Base-by-base conservation (phyloP, 306 rosid species). In the Inga laurina region DNA sequence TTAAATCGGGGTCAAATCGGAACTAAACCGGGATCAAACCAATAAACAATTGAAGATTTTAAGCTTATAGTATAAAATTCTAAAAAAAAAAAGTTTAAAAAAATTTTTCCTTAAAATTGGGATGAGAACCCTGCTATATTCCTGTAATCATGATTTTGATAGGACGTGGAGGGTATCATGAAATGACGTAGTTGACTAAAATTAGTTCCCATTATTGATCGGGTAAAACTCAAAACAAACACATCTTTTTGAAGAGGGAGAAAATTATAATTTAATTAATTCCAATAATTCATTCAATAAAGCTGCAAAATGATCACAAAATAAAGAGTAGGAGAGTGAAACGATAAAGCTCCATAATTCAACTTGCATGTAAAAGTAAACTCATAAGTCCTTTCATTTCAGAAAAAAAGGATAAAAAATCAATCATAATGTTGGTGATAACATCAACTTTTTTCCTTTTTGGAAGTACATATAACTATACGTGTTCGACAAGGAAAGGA, bases 171-270 rank as follows among this genome's bases (percentile, higher is more conserved):
- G 49, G 39, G 46, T 2, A 66, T 67, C 57, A 56, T 44, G 77
- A 13, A 72, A 46, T 45, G 45, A 79, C 72, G 79, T 52, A 21
- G 67, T 79, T 74, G 84, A 84, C 84, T 61, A 61, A 12, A 57
- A 56, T 19, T 56, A 46, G 54, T 34, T 27, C n/a, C 46, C 75
- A 21, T 37, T 56, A 21, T 56, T 18, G 21, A 68, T 37, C 5
- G 13, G 7, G 16, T 8, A 8, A 10, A 37, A 37, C 5, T 35
- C 13, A 68, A 64, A 13, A 64, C 8, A 1, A 4, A 64, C 8
- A 13, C 8, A 34, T 3, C 0, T 19, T 69, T 69, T 62, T 4
- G 8, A 15, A 4, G 49, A 69, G 16, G 52, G n/a, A 10, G 1
- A 10, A 70, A 43, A 70, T 4, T 3, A 54, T 1, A 54, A 54